Evolutionary conservation across 163 green algal genomes (phyloP).

Genomic region (Prototheca stagnorum): DNA sequence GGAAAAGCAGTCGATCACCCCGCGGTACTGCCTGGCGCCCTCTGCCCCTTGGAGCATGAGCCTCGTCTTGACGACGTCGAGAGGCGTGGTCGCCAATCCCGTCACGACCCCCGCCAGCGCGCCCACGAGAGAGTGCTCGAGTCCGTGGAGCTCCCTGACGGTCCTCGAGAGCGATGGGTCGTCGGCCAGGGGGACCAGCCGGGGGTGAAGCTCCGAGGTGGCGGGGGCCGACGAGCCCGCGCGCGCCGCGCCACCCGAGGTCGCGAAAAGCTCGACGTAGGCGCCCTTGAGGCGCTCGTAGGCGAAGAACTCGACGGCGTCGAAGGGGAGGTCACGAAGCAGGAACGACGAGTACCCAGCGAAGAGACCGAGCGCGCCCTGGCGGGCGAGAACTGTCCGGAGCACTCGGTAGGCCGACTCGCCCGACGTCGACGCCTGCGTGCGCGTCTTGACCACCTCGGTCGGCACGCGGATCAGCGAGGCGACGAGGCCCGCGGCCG

Average conservation of each 20-base stretch:
- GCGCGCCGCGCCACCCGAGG: neutral
- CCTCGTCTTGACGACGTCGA: constrained; percentile 95
- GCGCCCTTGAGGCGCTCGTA: constrained; percentile 62
- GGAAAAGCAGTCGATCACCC: constrained; percentile 54
- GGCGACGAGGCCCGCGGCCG: constrained; percentile 59
- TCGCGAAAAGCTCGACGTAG: too few relatives aligned
- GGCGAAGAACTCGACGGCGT: constrained; percentile 89
- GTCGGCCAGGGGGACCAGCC: neutral
- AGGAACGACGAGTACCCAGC: constrained; percentile 92
- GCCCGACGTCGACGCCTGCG: constrained; percentile 66
- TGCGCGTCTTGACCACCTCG: constrained; percentile 89
- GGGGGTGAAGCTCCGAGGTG: neutral
- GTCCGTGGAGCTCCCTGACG: constrained; percentile 36
- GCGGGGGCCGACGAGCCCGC: too few relatives aligned
- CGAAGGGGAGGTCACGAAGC: constrained; percentile 90
- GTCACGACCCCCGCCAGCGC: constrained; percentile 68
- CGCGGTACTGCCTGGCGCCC: constrained; percentile 47
- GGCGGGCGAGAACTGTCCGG: constrained; percentile 44
- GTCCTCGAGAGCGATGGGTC: constrained; percentile 1
- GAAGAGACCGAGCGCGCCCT: constrained; percentile 79
- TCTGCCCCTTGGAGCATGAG: constrained; percentile 80
- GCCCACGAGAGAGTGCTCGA: constrained; percentile 50
- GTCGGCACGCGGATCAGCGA: constrained; percentile 85
- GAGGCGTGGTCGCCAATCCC: constrained; percentile 77
- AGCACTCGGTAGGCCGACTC: constrained; percentile 33